Conservation (phyloP, 495 filamentous ascomycete species). For the Niebla homalea region DNA sequence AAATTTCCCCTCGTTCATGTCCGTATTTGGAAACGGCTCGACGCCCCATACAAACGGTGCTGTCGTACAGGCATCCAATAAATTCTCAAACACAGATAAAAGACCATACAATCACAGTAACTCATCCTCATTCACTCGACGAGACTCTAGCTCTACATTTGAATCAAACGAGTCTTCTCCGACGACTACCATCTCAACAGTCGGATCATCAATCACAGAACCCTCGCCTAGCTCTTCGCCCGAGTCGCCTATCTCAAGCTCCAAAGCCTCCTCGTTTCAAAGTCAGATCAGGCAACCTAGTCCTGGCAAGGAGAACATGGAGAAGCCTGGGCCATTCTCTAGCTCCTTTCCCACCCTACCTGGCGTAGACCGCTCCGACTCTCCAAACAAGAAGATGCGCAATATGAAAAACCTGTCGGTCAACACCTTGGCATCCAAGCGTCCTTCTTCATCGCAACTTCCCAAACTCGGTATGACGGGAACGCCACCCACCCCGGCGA, state of each 20-base stretch:
- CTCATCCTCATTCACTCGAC: slow-evolving; percentile 26
- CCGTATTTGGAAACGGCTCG: slow-evolving; percentile 17
- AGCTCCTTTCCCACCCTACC: slow-evolving; percentile 31
- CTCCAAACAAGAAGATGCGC: slow-evolving; percentile 59
- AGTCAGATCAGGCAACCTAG: slow-evolving; percentile 4
- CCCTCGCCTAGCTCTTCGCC: slow-evolving; percentile 86
- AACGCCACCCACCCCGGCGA: slow-evolving; percentile 25
- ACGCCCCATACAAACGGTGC: slow-evolving; percentile 4
- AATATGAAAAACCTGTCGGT: slow-evolving; percentile 92
- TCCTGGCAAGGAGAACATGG: slow-evolving; percentile 2
- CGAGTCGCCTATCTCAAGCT: slow-evolving; percentile 52
- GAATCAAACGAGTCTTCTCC: slow-evolving; percentile 90
- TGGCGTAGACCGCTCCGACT: slow-evolving; percentile 32
- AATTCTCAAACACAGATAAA: slow-evolving; percentile 1
- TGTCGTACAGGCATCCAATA: slow-evolving; percentile 5
- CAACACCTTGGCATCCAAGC: slow-evolving; percentile 51
- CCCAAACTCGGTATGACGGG: slow-evolving; percentile 37
- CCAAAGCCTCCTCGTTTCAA: slow-evolving; percentile 29
- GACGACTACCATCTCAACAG: slow-evolving; percentile 87
- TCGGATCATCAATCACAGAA: slow-evolving; percentile 81
- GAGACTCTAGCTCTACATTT: slow-evolving; percentile 49
- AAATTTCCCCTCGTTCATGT: slow-evolving; percentile 21
- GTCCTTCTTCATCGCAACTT: slow-evolving; percentile 23
- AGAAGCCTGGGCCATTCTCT: slow-evolving; percentile 23
- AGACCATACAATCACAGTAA: slow-evolving; percentile 1